Evolutionary conservation across 2,329 filamentous ascomycete species (phyloP).

Genomic region (Stagonosporopsis rhizophila): DNA sequence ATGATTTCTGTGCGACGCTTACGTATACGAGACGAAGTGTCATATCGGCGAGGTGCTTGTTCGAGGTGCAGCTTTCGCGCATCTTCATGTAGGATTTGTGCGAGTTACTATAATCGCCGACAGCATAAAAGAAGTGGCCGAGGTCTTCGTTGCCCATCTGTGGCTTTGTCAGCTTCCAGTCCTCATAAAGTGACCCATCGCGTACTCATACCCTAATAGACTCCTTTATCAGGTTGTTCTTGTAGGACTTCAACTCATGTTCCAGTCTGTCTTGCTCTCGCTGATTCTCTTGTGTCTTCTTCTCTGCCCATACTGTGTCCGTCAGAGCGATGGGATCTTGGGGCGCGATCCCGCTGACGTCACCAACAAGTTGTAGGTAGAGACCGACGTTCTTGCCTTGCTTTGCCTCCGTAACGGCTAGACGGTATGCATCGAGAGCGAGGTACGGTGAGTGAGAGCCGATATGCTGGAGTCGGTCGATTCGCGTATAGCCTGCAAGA

Average conservation of each 20-base stretch:
- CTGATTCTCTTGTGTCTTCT: slow-evolving; percentile 70
- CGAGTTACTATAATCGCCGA: slow-evolving; percentile 75
- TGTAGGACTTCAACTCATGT: slow-evolving; percentile 86
- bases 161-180: slow-evolving; percentile 10
- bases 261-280: slow-evolving; percentile 79
- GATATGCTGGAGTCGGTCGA: slow-evolving; percentile 82
- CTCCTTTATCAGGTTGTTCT: slow-evolving; percentile 96
- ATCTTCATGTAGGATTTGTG: slow-evolving; percentile 83
- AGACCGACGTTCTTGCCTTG: slow-evolving; percentile 73
- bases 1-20: slow-evolving; percentile 78
- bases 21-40: slow-evolving; percentile 79
- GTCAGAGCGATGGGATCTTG: slow-evolving; percentile 70
- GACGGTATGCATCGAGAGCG: slow-evolving; percentile 78
- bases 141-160: slow-evolving; percentile 96
- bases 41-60: slow-evolving; percentile 84
- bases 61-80: slow-evolving; percentile 86
- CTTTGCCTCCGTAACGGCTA: slow-evolving; percentile 79
- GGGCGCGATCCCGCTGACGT: slow-evolving; percentile 69
- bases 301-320: slow-evolving; percentile 79
- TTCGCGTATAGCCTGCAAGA: slow-evolving; percentile 74
- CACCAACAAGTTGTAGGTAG: slow-evolving; percentile 74
- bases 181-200: neutral
- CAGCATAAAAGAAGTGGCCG: slow-evolving; percentile 80
- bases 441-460: slow-evolving; percentile 79
- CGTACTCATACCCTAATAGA: slow-evolving; percentile 77